phyloP scores from a whole-genome alignment of 768 basidiomycete genomes.

The Leccinum arenicola region DNA sequence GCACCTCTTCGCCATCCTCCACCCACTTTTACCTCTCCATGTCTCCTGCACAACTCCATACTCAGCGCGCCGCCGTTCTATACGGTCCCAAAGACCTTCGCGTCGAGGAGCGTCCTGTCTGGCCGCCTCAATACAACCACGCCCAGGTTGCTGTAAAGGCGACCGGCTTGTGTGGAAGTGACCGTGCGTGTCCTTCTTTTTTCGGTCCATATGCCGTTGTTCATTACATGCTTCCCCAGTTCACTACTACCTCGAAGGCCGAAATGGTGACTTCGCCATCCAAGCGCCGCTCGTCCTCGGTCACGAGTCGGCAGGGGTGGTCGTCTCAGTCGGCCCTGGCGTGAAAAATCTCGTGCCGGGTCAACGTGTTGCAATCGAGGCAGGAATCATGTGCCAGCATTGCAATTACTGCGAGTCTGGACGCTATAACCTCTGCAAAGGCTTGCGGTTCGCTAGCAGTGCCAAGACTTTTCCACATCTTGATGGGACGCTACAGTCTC shows the following conservation, averaged over 20 bases:
- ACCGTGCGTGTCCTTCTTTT: conserved; percentile 46
- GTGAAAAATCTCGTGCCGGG: conserved; percentile 65
- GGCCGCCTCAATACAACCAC: conserved; percentile 67
- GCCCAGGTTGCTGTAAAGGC: conserved; percentile 77
- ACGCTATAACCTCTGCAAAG: conserved; percentile 91
- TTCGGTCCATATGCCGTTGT: not conserved
- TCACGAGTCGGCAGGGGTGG: conserved; percentile 87
- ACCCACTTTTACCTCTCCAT: conserved; percentile 27
- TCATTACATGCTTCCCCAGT: conserved; percentile 43
- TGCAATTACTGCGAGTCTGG: conserved; percentile 71
- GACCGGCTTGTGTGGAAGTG: conserved; percentile 91
- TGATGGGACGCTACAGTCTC: conserved; percentile 86
- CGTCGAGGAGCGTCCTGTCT: conserved; percentile 68
- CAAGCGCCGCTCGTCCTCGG: conserved; percentile 87
- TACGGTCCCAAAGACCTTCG: conserved; percentile 82
- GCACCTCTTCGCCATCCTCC: conserved; percentile 22
- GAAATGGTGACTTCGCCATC: conserved; percentile 90
- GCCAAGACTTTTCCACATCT: conserved; percentile 92
- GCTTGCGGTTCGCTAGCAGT: conserved; percentile 84
- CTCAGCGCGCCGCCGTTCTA: conserved; percentile 75
- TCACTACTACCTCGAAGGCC: conserved; percentile 86
- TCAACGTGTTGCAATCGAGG: conserved; percentile 91
- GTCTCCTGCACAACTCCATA: conserved; percentile 48
- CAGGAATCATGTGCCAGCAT: conserved; percentile 81
- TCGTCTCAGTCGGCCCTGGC: conserved; percentile 79